Evolutionary conservation across 2,329 filamentous ascomycete genomes (phyloP).

Genomic region (Beauveria pseudobassiana): DNA sequence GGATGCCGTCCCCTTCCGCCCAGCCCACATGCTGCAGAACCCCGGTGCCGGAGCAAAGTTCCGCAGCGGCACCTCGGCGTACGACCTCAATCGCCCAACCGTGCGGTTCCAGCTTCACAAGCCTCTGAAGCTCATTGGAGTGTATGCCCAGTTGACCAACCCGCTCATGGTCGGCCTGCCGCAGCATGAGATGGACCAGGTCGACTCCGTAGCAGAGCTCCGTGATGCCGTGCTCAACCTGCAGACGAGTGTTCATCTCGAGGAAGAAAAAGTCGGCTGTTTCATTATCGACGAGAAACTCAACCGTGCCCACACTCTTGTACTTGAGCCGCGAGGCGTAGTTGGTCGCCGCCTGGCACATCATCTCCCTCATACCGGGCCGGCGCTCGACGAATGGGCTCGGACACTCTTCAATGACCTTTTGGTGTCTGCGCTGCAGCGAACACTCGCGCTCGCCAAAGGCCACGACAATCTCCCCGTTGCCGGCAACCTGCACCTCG

Average conservation of each 20-base stretch:
- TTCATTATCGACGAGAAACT: slow-evolving; percentile 29
- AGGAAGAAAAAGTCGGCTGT: slow-evolving; percentile 32
- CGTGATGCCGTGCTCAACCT: slow-evolving; percentile 45
- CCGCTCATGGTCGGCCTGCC: slow-evolving; percentile 22
- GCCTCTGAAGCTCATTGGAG: background rate
- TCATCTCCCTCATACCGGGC: background rate
- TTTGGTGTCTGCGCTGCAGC: slow-evolving; percentile 38
- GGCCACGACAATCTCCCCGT: slow-evolving; percentile 28
- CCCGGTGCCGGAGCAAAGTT: slow-evolving; percentile 51
- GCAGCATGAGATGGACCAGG: slow-evolving; percentile 50
- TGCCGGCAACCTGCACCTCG: slow-evolving; percentile 38
- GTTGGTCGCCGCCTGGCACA: background rate
- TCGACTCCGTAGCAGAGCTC: slow-evolving; percentile 72
- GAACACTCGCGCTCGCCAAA: slow-evolving; percentile 38
- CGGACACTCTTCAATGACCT: slow-evolving; percentile 35
- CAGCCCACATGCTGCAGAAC: slow-evolving; percentile 49
- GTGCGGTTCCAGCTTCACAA: slow-evolving; percentile 13
- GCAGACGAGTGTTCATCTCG: slow-evolving; percentile 36
- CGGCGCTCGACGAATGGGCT: slow-evolving; percentile 6
- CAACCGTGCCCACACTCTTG: slow-evolving; percentile 31
- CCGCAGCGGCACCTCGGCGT: slow-evolving; percentile 45
- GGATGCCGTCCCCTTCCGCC: slow-evolving; percentile 37
- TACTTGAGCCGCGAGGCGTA: slow-evolving; percentile 18
- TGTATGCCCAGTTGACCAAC: background rate
- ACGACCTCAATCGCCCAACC: slow-evolving; percentile 34